Conservation (phyloP, 345 rosid species). For the Eucalyptus sp. region DNA sequence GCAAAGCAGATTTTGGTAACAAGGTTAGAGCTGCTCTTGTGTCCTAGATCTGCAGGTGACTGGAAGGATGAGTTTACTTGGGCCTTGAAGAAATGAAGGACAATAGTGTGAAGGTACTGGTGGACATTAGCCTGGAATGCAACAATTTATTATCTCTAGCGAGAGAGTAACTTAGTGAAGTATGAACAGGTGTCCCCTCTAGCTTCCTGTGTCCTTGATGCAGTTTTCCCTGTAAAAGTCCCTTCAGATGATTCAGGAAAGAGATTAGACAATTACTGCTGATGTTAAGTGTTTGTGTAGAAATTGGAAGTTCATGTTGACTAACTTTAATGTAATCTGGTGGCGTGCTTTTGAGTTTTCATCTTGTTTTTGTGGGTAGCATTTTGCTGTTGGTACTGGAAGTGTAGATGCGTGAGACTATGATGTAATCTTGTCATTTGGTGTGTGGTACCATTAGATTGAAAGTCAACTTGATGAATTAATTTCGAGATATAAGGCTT, state of each 20-base stretch:
- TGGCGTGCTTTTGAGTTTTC: neutral
- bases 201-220: too few relatives aligned
- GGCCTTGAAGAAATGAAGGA: too few relatives aligned
- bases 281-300: neutral
- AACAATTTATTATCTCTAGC: too few relatives aligned
- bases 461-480: neutral
- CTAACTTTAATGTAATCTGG: neutral
- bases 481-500: neutral
- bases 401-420: fast-evolving
- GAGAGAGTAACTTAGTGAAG: too few relatives aligned
- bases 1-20: neutral
- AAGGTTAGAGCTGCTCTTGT: neutral
- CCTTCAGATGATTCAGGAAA: neutral
- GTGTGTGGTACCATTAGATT: neutral
- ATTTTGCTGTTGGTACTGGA: neutral
- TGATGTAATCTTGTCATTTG: neutral
- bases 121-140: too few relatives aligned
- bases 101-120: too few relatives aligned
- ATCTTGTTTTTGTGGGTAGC: neutral
- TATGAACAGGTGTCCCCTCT: too few relatives aligned
- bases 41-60: too few relatives aligned
- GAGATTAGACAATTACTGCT: neutral
- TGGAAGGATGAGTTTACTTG: too few relatives aligned
- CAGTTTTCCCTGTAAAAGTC: neutral
- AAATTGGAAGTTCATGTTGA: neutral